Percentiles rank a stretch among this genome's conserved stretches.
Conservation (phyloP, 805 yeast genomes). For the Isabelozyma heimii region DNA sequence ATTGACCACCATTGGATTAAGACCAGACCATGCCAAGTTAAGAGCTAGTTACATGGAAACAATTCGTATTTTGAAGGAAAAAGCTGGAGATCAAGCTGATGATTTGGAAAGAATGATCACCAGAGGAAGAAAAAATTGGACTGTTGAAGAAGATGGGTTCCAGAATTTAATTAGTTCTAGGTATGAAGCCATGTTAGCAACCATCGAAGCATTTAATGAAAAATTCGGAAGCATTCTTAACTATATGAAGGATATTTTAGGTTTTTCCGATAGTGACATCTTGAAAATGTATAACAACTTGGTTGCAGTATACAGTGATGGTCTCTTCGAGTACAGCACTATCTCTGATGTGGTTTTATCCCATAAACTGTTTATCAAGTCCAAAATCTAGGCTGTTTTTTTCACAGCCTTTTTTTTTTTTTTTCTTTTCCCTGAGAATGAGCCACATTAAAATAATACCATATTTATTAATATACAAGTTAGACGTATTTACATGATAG, state of each 20-base stretch:
- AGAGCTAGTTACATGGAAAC: slow-evolving; percentile 31
- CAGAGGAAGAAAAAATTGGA: slow-evolving; percentile 41
- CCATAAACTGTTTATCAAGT: neutral
- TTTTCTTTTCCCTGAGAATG: too few species aligned
- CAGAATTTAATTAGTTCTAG: slow-evolving; percentile 59
- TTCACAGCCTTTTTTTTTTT: too few species aligned
- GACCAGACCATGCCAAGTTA: slow-evolving; percentile 44
- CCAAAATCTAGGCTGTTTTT: neutral
- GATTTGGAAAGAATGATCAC: slow-evolving; percentile 20
- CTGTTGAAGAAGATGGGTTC: slow-evolving; percentile 51
- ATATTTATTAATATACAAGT: neutral
- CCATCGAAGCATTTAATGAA: slow-evolving; percentile 50
- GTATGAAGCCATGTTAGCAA: slow-evolving; percentile 67
- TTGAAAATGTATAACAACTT: slow-evolving; percentile 22
- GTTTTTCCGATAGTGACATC: slow-evolving; percentile 46
- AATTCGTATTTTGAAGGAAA: slow-evolving; percentile 26
- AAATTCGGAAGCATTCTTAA: slow-evolving; percentile 54
- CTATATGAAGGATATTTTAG: slow-evolving; percentile 45
- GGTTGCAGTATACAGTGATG: slow-evolving; percentile 16
- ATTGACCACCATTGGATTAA: slow-evolving; percentile 63
- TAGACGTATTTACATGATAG: slow-evolving; percentile 56
- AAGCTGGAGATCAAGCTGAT: slow-evolving; percentile 17
- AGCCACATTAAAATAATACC: neutral
- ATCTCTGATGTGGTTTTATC: neutral
- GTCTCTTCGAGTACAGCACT: slow-evolving; percentile 8